phyloP scores from a whole-genome alignment of 2,329 filamentous ascomycete species.

The Acarospora socialis region DNA sequence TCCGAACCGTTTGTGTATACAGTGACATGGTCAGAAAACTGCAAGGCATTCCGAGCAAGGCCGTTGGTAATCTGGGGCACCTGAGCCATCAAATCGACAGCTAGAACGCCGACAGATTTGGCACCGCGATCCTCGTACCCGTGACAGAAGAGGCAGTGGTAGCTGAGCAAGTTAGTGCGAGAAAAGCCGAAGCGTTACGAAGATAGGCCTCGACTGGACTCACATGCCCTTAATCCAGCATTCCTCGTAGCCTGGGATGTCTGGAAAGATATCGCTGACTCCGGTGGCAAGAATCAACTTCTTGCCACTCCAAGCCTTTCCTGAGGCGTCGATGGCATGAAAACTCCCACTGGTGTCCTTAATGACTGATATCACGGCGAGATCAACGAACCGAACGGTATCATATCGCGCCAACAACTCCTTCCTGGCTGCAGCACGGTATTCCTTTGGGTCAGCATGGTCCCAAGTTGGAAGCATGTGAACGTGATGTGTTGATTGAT shows the following conservation, averaged over 20 bases:
- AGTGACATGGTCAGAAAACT: slow-evolving; percentile 31
- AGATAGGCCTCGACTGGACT: background rate
- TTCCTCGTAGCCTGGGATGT: slow-evolving; percentile 39
- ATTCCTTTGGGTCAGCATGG: slow-evolving; percentile 21
- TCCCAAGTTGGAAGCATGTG: slow-evolving; percentile 30
- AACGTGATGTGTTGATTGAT: slow-evolving; percentile 29
- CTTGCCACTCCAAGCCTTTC: slow-evolving; percentile 30
- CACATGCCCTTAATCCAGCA: slow-evolving; percentile 43
- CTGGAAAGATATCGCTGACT: slow-evolving; percentile 39
- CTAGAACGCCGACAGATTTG: slow-evolving; percentile 34
- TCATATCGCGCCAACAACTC: slow-evolving; percentile 23
- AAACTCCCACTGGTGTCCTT: slow-evolving; percentile 31
- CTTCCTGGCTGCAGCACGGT: slow-evolving; percentile 19
- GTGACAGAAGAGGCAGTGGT: slow-evolving; percentile 47
- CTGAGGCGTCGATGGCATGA: slow-evolving; percentile 25
- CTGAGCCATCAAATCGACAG: slow-evolving; percentile 22
- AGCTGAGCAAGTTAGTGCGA: slow-evolving; percentile 24
- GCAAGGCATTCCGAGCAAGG: slow-evolving; percentile 30
- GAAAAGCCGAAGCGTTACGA: no score
- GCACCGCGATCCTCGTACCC: slow-evolving; percentile 43
- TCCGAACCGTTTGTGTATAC: slow-evolving; percentile 38
- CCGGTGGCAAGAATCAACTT: slow-evolving; percentile 46
- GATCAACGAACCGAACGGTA: slow-evolving; percentile 6
- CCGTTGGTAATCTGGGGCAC: slow-evolving; percentile 21
- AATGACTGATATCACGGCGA: background rate